Evolutionary conservation across 2,329 filamentous ascomycete species (phyloP), one percentile per base, ranked within the genome.

Genomic region (Biscogniauxia sp.): DNA sequence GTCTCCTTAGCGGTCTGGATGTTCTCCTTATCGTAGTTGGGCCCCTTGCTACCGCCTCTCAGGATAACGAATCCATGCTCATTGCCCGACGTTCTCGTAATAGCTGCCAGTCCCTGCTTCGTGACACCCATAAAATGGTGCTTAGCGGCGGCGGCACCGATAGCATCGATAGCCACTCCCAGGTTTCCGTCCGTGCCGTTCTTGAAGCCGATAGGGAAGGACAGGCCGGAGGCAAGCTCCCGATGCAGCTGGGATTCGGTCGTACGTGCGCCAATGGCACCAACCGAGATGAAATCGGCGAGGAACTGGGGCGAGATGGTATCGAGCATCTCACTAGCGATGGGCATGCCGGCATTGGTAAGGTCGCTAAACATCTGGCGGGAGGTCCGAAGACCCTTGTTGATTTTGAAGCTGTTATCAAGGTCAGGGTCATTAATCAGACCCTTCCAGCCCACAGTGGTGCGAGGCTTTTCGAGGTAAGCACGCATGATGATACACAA

Each of bases 121-220:
- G 95, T 99, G 55, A 99, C 95, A 78, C 93, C 94, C 84, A 99
- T 90, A 83, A 99, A 99, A 82, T 97, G 94, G 78, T 99, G 95
- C 77, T 85, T 88, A n/a, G 90, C 84, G 60, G 89, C 88, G 1
- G 90, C 91, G 28, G 91, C 88, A 61, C 94, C 95, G 74, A 98
- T 97, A 37, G 95, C 95, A 75, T 99, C 95, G 70, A 98, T 96
- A 20, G 94, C 93, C 20, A 98, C 93, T 26, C 87, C 88, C 59
- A 99, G 81, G 69, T 90, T 92, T 51, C 95, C 95, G 72, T 99
- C 95, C 23, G 95, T 99, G 64, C 95, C 95, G 78, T 99, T 99
- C 87, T 99, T 99, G 89, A 97, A 99, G 61, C 95, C 95, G 68
- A 99, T 93, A 20, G 95, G 95, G 89, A 97, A 98, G 60, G 92